Evolutionary conservation across 2,329 filamentous ascomycete species (phyloP), one percentile per base, ranked within the genome.

Genomic region (Penicillium sclerotigenum): DNA sequence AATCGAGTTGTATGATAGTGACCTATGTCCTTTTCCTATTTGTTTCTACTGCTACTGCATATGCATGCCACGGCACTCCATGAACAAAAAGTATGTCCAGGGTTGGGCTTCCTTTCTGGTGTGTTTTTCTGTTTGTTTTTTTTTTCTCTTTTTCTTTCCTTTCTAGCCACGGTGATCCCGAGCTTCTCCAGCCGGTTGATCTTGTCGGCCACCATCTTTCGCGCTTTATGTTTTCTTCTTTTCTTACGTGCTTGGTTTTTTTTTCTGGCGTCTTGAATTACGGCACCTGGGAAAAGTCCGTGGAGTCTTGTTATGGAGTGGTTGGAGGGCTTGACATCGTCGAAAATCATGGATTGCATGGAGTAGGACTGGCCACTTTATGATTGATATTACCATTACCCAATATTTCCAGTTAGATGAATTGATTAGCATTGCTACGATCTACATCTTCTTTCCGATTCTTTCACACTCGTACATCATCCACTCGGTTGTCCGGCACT

Each of bases 381-480:
- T 52, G 59, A 58, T 56, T 63, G 58, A 62, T 58, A 58, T 61
- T 63, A 58, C 48, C 60, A 63, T 63, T 63, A 53, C 50, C 56
- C 53, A 54, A 45, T 55, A 28, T 57, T 56, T 37, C 43, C 34
- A 49, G 34, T 40, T 59, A 56, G 53, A 60, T 52, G 52, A 63
- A 64, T 59, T 57, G 49, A 57, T 40, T 56, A 53, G n/a, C 47
- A 56, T 52, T 53, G 56, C 56, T 61, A 52, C 37, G 49, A 37
- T 18, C 26, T 38, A 42, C 24, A 9, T 8, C n/a, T 47, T 40
- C 16, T 26, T 42, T 34, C 20, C 11, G 16, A 13, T 48, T 26
- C 14, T 43, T 42, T 8, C 14, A 18, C 5, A 14, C 22, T 24
- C 2, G 29, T 42, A 31, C 14, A 24, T n/a, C 18, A 43, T 13